Percentiles rank a stretch among this genome's conserved stretches.
These are phyloP conservation scores for Amyloporia xantha DNA, from an alignment of 768 basidiomycete species.

Conservation along the genomic window DNA sequence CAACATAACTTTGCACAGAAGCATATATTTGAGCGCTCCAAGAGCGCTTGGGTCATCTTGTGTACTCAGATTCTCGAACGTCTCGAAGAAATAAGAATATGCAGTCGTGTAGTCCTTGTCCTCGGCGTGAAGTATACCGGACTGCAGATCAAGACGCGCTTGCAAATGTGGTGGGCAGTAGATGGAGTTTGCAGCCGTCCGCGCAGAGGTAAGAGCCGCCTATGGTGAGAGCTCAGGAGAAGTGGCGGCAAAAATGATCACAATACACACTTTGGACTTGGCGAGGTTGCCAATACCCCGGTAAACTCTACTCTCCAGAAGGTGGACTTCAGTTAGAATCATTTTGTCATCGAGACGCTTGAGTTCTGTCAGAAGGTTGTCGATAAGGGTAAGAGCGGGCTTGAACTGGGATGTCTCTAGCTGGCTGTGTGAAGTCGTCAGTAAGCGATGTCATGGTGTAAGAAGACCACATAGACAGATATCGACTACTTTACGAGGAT, in stretches of 20 bases:
- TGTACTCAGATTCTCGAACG: constrained; percentile 81
- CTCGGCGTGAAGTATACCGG: constrained; percentile 86
- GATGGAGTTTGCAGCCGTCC: constrained; percentile 92
- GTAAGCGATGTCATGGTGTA: neutral
- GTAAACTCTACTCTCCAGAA: constrained; percentile 89
- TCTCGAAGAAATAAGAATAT: constrained; percentile 96
- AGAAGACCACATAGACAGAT: neutral
- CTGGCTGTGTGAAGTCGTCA: constrained; percentile 49
- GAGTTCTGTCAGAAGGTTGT: constrained; percentile 83
- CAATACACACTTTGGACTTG: constrained; percentile 69
- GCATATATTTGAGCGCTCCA: constrained; percentile 93
- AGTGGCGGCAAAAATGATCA: neutral
- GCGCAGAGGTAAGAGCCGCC: constrained; percentile 84
- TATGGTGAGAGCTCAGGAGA: constrained; percentile 20
- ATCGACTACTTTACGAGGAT: neutral
- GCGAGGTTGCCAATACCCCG: constrained; percentile 84
- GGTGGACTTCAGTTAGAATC: constrained; percentile 93
- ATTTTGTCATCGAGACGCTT: constrained; percentile 95
- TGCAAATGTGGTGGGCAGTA: constrained; percentile 79
- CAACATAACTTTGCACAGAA: constrained; percentile 97
- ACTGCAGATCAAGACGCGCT: constrained; percentile 57
- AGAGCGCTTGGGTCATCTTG: constrained; percentile 67
- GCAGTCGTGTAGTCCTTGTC: constrained; percentile 97
- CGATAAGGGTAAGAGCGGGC: constrained; percentile 75
- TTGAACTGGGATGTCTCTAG: constrained; percentile 74